These are phyloP conservation scores for Penicillium daleae DNA, from an alignment of 495 filamentous ascomycete genomes.

Conservation along the genomic window DNA sequence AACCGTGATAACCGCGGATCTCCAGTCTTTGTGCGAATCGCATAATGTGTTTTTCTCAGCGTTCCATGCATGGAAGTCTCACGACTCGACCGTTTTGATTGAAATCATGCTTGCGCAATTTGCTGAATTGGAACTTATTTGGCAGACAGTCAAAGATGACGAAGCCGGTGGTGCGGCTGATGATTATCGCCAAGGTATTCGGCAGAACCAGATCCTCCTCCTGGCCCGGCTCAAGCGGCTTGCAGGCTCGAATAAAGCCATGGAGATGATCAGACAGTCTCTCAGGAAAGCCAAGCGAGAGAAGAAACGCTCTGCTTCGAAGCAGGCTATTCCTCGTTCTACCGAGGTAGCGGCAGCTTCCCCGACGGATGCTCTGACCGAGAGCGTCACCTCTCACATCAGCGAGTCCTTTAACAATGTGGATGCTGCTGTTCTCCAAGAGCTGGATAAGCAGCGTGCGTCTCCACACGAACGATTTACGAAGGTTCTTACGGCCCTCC, in stretches of 20 bases:
- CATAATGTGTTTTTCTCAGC: constrained; percentile 87
- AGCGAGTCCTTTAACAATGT: constrained; percentile 50
- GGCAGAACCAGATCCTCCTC: constrained; percentile 88
- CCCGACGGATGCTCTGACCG: constrained; percentile 40
- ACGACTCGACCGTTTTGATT: constrained; percentile 85
- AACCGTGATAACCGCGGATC: constrained; percentile 42
- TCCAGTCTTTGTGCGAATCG: constrained; percentile 55
- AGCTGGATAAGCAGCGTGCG: constrained; percentile 41
- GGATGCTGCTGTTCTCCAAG: constrained; percentile 42
- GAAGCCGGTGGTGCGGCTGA: constrained; percentile 80
- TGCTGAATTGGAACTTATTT: constrained; percentile 92
- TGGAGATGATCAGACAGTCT: constrained; percentile 79
- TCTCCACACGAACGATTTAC: constrained; percentile 52
- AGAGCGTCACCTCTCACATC: constrained; percentile 51
- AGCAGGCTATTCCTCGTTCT: constrained; percentile 64
- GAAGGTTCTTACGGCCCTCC: constrained; percentile 66
- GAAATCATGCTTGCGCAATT: constrained; percentile 96
- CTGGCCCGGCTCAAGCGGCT: constrained; percentile 88
- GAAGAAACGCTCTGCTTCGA: constrained; percentile 56
- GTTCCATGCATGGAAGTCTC: constrained; percentile 92
- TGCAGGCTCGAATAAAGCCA: constrained; percentile 79
- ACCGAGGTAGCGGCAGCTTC: constrained; percentile 42
- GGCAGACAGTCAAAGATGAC: constrained; percentile 93
- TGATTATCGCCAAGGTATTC: constrained; percentile 90
- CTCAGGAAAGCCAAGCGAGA: constrained; percentile 76